Evolutionary conservation across 768 basidiomycete genomes (phyloP).

Genomic region (Leccinum sublutescens): DNA sequence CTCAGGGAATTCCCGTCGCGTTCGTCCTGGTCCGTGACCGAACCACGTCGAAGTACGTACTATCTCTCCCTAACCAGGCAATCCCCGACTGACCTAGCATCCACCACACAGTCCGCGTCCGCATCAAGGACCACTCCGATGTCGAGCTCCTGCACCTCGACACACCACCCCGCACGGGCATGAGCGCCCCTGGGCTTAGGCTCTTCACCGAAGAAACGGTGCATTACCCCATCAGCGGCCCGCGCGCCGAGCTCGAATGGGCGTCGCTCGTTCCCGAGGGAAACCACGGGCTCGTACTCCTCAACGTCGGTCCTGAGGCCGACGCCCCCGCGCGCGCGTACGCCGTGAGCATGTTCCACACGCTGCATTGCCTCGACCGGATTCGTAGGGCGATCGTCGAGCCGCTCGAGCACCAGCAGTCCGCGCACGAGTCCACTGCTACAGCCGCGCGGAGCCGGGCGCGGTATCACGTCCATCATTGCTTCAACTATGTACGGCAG

Average conservation of each 20-base stretch:
- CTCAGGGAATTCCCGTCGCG: neutral
- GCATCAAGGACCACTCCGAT: conserved; percentile 5
- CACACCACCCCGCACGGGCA: neutral
- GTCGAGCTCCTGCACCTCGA: conserved; percentile 20
- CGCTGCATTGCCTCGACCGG: conserved; percentile 40
- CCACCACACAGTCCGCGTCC: conserved; percentile 16
- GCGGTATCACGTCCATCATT: conserved; percentile 30
- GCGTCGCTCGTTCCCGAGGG: conserved; percentile 21
- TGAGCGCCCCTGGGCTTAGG: neutral
- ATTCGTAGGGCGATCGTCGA: conserved; percentile 28
- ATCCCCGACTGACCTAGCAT: neutral
- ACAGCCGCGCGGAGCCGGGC: neutral
- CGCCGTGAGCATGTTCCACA: conserved; percentile 39
- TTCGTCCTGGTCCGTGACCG: neutral
- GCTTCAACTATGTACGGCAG: conserved; percentile 42
- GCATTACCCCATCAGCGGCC: conserved; percentile 24
- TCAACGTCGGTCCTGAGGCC: conserved; percentile 7
- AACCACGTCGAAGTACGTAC: conserved; percentile 17
- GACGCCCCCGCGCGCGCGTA: conserved; percentile 31
- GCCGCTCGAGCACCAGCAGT: neutral
- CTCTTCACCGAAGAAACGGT: conserved; percentile 26
- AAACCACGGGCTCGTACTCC: conserved; percentile 19
- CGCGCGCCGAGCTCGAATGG: conserved; percentile 27
- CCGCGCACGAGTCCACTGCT: neutral
- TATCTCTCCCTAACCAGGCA: neutral